phyloP scores from a whole-genome alignment of 768 basidiomycete genomes.

The Boletus insuetus region DNA sequence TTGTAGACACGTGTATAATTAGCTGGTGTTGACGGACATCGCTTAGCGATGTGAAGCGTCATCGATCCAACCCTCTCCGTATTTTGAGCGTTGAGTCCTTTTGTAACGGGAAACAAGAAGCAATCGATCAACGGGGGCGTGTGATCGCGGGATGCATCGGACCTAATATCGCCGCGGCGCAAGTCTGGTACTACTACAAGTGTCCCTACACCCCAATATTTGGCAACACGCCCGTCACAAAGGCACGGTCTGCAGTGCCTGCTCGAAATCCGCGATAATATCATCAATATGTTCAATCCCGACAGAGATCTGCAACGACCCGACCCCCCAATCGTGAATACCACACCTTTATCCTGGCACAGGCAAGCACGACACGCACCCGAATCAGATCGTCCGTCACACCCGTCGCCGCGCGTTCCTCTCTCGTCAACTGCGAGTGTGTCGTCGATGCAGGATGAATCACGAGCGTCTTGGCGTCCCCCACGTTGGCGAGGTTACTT shows the following conservation, averaged over 20 bases:
- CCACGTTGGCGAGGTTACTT: constrained; percentile 36
- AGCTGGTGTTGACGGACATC: too few species aligned
- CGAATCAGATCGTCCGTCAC: constrained; percentile 76
- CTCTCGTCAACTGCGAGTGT: constrained; percentile 62
- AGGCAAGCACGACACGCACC: constrained; percentile 31
- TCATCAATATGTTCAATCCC: constrained; percentile 18
- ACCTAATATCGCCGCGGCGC: too few species aligned
- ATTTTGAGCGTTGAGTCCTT: too few species aligned
- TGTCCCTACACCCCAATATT: too few species aligned
- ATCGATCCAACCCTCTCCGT: too few species aligned
- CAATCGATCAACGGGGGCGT: too few species aligned
- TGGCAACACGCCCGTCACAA: neutral
- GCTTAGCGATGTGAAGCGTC: too few species aligned
- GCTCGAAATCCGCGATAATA: constrained; percentile 15
- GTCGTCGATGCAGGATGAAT: constrained; percentile 80
- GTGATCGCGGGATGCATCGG: too few species aligned
- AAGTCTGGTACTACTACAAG: too few species aligned
- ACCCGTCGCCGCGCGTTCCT: constrained; percentile 63
- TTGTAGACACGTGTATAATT: too few species aligned
- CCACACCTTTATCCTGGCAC: too few species aligned
- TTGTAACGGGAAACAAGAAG: too few species aligned
- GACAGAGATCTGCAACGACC: constrained; percentile 10
- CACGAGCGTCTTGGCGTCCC: constrained; percentile 77
- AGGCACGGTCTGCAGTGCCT: constrained; percentile 2
- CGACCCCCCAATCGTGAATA: neutral